Percentiles rank a stretch among this genome's conserved stretches.
phyloP scores from a whole-genome alignment of 441 rosid species.

The Gossypium davidsonii region DNA sequence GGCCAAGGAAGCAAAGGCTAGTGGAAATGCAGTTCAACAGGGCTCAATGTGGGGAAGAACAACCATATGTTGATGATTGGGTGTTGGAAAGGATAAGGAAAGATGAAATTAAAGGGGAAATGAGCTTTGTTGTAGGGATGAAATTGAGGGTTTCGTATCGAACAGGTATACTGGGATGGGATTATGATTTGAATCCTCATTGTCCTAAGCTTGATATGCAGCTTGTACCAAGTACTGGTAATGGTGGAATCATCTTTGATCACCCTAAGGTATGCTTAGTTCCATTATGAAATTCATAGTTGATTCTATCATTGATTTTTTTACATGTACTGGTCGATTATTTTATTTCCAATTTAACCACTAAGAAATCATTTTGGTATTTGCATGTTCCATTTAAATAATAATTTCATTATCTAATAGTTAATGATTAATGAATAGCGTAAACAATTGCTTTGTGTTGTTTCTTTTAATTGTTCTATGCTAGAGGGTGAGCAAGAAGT shows the following conservation, averaged over 20 bases:
- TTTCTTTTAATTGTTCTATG: too few relatives aligned
- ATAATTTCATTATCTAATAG: too few relatives aligned
- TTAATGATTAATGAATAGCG: too few relatives aligned
- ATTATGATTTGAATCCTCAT: slow-evolving; percentile 15
- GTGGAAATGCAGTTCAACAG: not conserved
- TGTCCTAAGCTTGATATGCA: slow-evolving; percentile 1
- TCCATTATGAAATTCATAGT: not conserved
- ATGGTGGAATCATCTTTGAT: not conserved
- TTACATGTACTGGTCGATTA: not conserved
- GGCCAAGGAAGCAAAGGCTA: not conserved
- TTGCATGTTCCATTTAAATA: too few relatives aligned
- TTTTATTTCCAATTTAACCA: too few relatives aligned
- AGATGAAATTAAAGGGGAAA: slow-evolving; percentile 5
- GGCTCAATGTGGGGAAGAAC: slow-evolving; percentile 5
- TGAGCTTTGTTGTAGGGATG: not conserved
- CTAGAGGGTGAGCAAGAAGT: too few relatives aligned
- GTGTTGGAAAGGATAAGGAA: slow-evolving; percentile 15
- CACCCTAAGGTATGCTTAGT: slow-evolving; percentile 6
- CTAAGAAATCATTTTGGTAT: too few relatives aligned
- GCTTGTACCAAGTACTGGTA: slow-evolving; percentile 5
- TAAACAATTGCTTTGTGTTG: too few relatives aligned
- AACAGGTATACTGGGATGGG: slow-evolving; percentile 19
- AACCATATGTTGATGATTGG: not conserved
- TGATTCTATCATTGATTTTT: not conserved
- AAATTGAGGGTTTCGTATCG: slow-evolving; percentile 12